A percentile compares a stretch with the other conserved stretches of the same genome.
phyloP scores from a whole-genome alignment of 352 stramenopile species.

The Globisporangium camurandrum region DNA sequence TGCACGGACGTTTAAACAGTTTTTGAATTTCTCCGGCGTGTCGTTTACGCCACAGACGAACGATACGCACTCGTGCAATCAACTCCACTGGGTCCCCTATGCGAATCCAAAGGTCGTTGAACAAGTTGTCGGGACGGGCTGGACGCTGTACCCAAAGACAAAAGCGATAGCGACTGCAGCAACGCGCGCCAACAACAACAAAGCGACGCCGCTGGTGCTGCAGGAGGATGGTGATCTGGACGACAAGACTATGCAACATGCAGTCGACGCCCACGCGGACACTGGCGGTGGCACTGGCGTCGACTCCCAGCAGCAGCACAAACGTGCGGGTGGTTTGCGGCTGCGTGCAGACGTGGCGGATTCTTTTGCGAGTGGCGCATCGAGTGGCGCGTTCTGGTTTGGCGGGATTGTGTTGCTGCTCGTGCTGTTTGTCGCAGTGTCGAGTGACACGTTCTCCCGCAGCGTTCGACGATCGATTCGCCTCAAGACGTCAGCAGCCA shows the following conservation, averaged over 20 bases:
- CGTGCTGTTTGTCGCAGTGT: conserved; percentile 50
- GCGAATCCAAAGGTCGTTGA: conserved; percentile 44
- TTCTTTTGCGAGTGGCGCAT: conserved; percentile 18
- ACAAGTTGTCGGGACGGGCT: conserved; percentile 33
- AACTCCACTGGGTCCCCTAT: conserved; percentile 71
- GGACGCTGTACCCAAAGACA: conserved; percentile 28
- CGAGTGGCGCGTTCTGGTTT: conserved; percentile 35
- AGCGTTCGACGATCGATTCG: conserved; percentile 42
- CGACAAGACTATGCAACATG: conserved; percentile 18
- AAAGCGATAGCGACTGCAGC: conserved; percentile 2
- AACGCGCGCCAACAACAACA: conserved; percentile 13
- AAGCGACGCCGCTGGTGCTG: too few relatives aligned
- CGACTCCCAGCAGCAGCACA: too few relatives aligned
- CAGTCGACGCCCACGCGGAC: conserved; percentile 28
- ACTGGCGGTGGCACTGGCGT: conserved; percentile 24
- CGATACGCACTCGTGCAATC: conserved; percentile 49
- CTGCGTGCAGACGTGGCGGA: conserved; percentile 31
- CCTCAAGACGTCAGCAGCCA: conserved; percentile 23
- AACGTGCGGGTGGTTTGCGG: too few relatives aligned
- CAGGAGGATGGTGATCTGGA: conserved; percentile 25
- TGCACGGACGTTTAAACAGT: conserved; percentile 47
- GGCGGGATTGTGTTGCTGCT: conserved; percentile 45
- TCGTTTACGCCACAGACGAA: conserved; percentile 39
- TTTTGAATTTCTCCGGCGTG: conserved; percentile 52
- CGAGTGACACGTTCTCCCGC: conserved; percentile 57